A percentile compares a stretch with the other conserved stretches of the same genome.
Evolutionary conservation across 1,284 basidiomycete genomes (phyloP).

Genomic region (Trametes hirsuta): DNA sequence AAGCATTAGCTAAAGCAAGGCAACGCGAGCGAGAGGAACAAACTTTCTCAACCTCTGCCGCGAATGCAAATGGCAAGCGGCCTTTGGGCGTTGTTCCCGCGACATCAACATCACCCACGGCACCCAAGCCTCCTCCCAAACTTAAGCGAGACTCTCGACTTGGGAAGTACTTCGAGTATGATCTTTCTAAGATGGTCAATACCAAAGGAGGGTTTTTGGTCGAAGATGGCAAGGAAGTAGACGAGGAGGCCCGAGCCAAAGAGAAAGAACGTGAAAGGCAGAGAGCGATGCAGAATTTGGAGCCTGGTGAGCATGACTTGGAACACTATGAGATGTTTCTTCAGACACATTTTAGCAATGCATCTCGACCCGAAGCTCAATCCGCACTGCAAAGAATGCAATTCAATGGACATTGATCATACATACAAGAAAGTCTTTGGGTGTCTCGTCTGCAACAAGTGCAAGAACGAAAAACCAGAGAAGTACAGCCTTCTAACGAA

Average conservation of each 20-base stretch:
- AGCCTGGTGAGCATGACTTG: constrained; percentile 60
- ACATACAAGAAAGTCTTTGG: constrained; percentile 81
- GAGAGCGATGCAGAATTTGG: constrained; percentile 66
- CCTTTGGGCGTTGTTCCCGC: constrained; percentile 45
- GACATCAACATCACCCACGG: constrained; percentile 63
- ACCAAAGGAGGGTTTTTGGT: constrained; percentile 92
- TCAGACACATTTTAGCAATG: constrained; percentile 49
- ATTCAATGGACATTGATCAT: constrained; percentile 84
- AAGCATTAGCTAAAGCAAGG: constrained; percentile 47
- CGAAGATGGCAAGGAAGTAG: constrained; percentile 78
- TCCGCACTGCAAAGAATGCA: constrained; percentile 84
- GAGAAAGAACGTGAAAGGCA: constrained; percentile 79
- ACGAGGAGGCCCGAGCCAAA: constrained; percentile 67
- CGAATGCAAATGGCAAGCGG: constrained; percentile 39
- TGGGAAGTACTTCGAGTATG: constrained; percentile 94
- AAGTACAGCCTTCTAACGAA: constrained; percentile 96
- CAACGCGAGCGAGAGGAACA: constrained; percentile 50
- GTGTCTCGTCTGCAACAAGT: constrained; percentile 85
- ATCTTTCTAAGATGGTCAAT: constrained; percentile 95
- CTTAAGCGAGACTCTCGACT: constrained; percentile 72
- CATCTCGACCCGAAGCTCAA: constrained; percentile 70
- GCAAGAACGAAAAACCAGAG: constrained; percentile 88
- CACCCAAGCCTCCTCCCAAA: constrained; percentile 49
- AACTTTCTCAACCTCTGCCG: constrained; percentile 47
- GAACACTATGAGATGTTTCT: background rate